Evolutionary conservation across 352 stramenopile species (phyloP), one percentile per base, ranked within the genome.

Genomic region (Phytophthora pisi): DNA sequence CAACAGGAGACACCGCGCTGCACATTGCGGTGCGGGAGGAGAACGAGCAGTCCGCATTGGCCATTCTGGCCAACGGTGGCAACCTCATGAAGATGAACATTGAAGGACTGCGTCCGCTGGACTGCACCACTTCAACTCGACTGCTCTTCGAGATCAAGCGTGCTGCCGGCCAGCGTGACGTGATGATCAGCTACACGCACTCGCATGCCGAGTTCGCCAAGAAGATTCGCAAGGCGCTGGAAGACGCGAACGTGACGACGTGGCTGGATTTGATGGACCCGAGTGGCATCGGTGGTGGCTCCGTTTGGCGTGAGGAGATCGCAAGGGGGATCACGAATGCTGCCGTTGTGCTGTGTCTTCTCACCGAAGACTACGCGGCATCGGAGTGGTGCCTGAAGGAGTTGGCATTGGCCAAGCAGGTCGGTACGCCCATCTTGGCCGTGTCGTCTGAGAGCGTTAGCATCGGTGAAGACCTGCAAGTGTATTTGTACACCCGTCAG

Each of bases 101-200:
- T 5, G 82, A 91, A 10, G 86, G 86, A 0, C 56, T 90, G 24
- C 77, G 88, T 7, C 84, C 88, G 6, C 57, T 95, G 10, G 88
- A 95, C 64, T 94, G 86, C 49, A 93, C 88, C 0, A 92, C 81
- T 4, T 90, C 84, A 5, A 94, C 88, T 4, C 81, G 81, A 51
- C 72, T 95, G 5, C 72, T 89, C n/a, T 95, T 89, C 36, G 86
- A 88, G 28, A 84, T 95, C 47, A 95, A 95, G 68, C 82, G 74
- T 15, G 86, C 86, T n/a, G 88, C 86, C 1, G 88, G 88, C 0
- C 78, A 90, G 30, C 82, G 88, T 0, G 88, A 95, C 34, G 88
- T 93, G 9, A 94, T 95, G 88, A 94, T 95, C 65, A 95, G 88
- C 71, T 94, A 95, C 70, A 95, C 88, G 28, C 88, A 95, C 61